Evolutionary conservation across 768 basidiomycete species (phyloP), one percentile per base, ranked within the genome.

Genomic region (Boletus sp.): DNA sequence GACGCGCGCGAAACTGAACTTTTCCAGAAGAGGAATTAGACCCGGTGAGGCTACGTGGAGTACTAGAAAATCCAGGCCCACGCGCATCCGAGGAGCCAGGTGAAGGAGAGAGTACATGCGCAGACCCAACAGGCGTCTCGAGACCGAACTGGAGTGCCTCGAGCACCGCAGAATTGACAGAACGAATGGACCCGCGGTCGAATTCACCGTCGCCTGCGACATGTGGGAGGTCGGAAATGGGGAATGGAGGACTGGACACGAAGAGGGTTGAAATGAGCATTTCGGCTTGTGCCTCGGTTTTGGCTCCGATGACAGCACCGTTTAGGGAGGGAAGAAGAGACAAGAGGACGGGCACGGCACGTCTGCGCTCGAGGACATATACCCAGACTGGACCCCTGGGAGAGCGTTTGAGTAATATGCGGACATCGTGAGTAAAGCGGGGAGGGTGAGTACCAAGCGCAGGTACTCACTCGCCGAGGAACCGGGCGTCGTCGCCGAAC

Each of bases 371-470:
- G 57, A 93, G 85, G 37, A 93, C 87, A 69, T 92, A 93, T 21
- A 93, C 89, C 88, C 91, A 92, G n/a, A 91, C 88, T 19, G 90
- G 87, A 53, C 88, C 89, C 57, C 90, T 92, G 56, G 50, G 30
- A 33, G 30, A n/a, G 8, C 8, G 38, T 42, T 53, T 43, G 40
- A 55, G 52, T 54, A 46, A 53, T 47, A 27, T 33, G 25, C 10
- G 40, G 37, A 19, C 14, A 33, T 33, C 25, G 30, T 61, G 44
- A 60, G 64, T 45, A 54, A 54, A 49, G 19, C 37, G 7, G 29
- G 29, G 32, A 51, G 50, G 7, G 35, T 44, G 9, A 47, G 34
- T 7, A 39, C 51, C 50, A 13, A 34, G 34, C 4, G 25, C 5
- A 38, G 50, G 35, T 41, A 82, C 87, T 77, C 69, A 92, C 91